A percentile compares a stretch with the other conserved stretches of the same genome.
Conservation (phyloP, 371 early-diverging fungal species). For the Mortierella polycephala region DNA sequence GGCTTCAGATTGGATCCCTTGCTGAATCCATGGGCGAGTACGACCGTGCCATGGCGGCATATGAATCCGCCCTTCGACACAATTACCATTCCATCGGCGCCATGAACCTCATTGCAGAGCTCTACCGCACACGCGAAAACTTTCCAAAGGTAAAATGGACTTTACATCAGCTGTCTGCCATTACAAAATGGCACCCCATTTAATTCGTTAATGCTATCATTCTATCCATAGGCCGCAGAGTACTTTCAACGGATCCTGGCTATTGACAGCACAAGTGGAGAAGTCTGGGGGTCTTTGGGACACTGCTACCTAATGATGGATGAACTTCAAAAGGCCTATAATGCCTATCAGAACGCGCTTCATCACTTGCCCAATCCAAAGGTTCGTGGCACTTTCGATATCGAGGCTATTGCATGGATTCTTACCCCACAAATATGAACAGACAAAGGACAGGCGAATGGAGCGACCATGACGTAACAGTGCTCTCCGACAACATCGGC, state of each 20-base stretch:
- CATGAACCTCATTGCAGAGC: slow-evolving; percentile 75
- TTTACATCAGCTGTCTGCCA: not conserved
- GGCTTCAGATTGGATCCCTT: slow-evolving; percentile 78
- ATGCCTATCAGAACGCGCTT: slow-evolving; percentile 94
- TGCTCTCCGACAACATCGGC: not conserved
- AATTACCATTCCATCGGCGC: slow-evolving; percentile 88
- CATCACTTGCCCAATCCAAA: slow-evolving; percentile 88
- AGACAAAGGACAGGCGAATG: too few relatives aligned
- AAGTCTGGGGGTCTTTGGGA: slow-evolving; percentile 93
- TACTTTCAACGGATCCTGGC: slow-evolving; percentile 87
- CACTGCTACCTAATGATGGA: slow-evolving; percentile 96
- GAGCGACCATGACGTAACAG: too few relatives aligned
- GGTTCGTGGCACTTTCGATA: slow-evolving; percentile 55
- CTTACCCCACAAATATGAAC: too few relatives aligned
- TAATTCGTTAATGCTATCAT: not conserved
- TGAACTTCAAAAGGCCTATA: slow-evolving; percentile 92
- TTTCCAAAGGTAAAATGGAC: slow-evolving; percentile 58
- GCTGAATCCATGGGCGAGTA: slow-evolving; percentile 81
- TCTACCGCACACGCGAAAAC: slow-evolving; percentile 76
- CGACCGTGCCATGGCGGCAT: slow-evolving; percentile 84
- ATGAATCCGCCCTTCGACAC: slow-evolving; percentile 88
- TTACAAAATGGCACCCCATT: not conserved
- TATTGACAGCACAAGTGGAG: slow-evolving; percentile 86
- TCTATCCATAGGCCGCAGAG: slow-evolving; percentile 80
- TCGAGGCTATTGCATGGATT: too few relatives aligned